phyloP scores from a whole-genome alignment of 75 land plant species.

The Pinus taeda region DNA sequence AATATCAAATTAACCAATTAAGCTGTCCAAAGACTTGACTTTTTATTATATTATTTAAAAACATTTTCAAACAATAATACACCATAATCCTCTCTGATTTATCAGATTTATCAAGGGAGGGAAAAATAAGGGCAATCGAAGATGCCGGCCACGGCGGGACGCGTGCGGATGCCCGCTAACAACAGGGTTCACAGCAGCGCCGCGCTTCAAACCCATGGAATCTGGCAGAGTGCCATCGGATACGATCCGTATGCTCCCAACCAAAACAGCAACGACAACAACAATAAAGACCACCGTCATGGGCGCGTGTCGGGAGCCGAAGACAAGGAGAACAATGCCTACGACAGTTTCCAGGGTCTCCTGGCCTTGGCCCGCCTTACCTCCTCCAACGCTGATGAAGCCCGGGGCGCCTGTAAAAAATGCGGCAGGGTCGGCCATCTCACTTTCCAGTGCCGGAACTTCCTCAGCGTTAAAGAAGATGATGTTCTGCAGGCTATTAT shows the following conservation, averaged over 20 bases:
- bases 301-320: neutral
- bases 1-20: no score
- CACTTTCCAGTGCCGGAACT: constrained; percentile 83
- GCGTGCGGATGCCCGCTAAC: constrained; percentile 99
- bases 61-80: no score
- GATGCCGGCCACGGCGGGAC: constrained; percentile 97
- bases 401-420: constrained; percentile 79
- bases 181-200: constrained; percentile 97
- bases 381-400: constrained; percentile 64
- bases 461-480: constrained; percentile 67
- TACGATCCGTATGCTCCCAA: constrained; percentile 96
- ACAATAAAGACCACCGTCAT: neutral
- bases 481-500: neutral
- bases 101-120: no score
- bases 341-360: constrained; percentile 87
- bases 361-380: constrained; percentile 82
- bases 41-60: no score
- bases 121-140: neutral
- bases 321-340: constrained; percentile 57
- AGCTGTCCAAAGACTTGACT: no score
- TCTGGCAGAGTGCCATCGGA: constrained; percentile 97
- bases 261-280: neutral
- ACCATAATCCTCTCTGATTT: no score
- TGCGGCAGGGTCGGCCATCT: constrained; percentile 90
- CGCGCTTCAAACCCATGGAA: constrained; percentile 92